phyloP scores from a whole-genome alignment of 2,329 filamentous ascomycete species.

The Cladosporium sp. region DNA sequence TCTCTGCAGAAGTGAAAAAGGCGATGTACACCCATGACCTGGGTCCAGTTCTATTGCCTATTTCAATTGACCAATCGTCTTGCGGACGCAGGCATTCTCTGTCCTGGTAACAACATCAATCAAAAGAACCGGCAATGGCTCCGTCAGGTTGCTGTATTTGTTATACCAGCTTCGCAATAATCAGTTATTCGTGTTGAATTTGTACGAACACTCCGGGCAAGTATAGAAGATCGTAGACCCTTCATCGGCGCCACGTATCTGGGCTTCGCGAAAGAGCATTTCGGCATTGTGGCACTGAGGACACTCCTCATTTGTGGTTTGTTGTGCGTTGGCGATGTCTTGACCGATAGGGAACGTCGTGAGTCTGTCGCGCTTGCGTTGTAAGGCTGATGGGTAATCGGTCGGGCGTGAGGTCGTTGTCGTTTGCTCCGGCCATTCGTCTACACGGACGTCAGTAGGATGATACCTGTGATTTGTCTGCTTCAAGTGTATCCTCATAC shows the following conservation, averaged over 20 bases:
- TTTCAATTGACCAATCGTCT: too few relatives aligned
- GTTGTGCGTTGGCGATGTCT: slow-evolving; percentile 69
- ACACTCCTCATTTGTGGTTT: slow-evolving; percentile 63
- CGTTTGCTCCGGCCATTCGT: slow-evolving; percentile 68
- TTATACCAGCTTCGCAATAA: too few relatives aligned
- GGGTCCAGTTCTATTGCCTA: too few relatives aligned
- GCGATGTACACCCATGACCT: too few relatives aligned
- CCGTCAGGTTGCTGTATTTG: too few relatives aligned
- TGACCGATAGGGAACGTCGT: not conserved
- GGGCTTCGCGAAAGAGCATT: slow-evolving; percentile 76
- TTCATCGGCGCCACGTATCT: slow-evolving; percentile 86
- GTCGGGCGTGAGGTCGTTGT: slow-evolving; percentile 50
- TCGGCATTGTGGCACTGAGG: slow-evolving; percentile 73
- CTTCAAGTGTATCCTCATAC: slow-evolving; percentile 40
- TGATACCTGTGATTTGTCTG: not conserved
- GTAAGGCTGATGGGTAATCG: slow-evolving; percentile 1
- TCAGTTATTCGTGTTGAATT: slow-evolving; percentile 11
- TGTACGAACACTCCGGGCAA: slow-evolving; percentile 56
- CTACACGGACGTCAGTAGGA: slow-evolving; percentile 36
- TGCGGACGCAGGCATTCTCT: too few relatives aligned
- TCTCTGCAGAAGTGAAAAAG: too few relatives aligned
- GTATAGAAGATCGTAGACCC: slow-evolving; percentile 83
- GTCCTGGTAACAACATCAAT: too few relatives aligned
- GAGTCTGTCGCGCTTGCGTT: slow-evolving; percentile 8
- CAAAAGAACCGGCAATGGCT: too few relatives aligned